Evolutionary conservation across 1,284 basidiomycete genomes (phyloP).

Genomic region (Ganoderma boninense): DNA sequence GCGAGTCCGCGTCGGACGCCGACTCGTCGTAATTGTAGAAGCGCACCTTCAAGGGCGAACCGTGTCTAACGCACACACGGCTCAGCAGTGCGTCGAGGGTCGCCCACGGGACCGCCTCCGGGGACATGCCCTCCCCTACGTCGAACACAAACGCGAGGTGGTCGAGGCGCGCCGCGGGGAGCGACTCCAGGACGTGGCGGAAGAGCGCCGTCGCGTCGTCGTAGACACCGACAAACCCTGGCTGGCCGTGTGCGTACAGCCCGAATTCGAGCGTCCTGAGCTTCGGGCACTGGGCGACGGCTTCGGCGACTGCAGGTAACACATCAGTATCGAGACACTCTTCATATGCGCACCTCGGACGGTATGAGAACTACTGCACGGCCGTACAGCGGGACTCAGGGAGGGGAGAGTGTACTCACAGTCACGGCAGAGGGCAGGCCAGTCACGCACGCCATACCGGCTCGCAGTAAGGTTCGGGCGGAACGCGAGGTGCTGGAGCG

Average conservation of each 20-base stretch:
- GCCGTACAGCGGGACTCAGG: too few relatives aligned
- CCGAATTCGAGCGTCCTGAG: neutral
- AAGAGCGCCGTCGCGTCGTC: neutral
- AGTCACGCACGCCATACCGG: neutral
- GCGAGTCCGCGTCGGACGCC: neutral
- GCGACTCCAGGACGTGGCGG: neutral
- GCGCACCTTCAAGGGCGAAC: neutral
- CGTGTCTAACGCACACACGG: neutral
- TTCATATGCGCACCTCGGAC: too few relatives aligned
- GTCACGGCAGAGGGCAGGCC: neutral
- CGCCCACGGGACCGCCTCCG: neutral
- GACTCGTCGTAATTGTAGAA: neutral
- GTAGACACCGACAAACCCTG: neutral
- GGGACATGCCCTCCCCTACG: neutral
- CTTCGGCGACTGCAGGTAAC: neutral
- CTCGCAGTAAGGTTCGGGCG: neutral
- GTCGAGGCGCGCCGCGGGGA: neutral
- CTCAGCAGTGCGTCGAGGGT: neutral
- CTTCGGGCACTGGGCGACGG: neutral
- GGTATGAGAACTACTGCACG: too few relatives aligned
- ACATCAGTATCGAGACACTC: neutral
- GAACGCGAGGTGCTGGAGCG: neutral
- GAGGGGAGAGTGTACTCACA: too few relatives aligned
- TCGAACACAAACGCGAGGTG: neutral
- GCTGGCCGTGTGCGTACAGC: neutral